A percentile compares a stretch with the other conserved stretches of the same genome.
phyloP scores from a whole-genome alignment of 352 stramenopile species.

The Phytophthora tentaculata region DNA sequence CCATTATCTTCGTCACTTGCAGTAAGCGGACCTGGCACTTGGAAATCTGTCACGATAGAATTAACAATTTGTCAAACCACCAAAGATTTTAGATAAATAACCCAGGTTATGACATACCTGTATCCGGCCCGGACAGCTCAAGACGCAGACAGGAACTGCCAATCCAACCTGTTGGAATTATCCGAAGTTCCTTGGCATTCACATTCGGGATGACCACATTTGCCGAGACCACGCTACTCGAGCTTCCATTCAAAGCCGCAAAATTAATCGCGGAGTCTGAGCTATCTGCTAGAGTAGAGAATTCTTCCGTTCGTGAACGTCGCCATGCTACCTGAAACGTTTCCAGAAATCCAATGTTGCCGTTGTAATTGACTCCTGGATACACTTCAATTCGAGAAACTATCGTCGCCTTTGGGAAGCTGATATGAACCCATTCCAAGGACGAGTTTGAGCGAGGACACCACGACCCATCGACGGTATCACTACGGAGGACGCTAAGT shows the following conservation, averaged over 20 bases:
- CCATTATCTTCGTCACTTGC: slow-evolving; percentile 23
- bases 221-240: neutral
- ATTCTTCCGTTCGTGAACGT: slow-evolving; percentile 7
- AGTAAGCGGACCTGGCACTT: slow-evolving; percentile 5
- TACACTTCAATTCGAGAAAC: slow-evolving; percentile 42
- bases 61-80: slow-evolving; percentile 1
- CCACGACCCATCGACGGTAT: slow-evolving; percentile 38
- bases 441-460: slow-evolving; percentile 32
- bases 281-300: slow-evolving; percentile 4
- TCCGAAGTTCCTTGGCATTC: slow-evolving; percentile 40
- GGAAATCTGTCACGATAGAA: slow-evolving; percentile 20
- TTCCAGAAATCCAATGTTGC: slow-evolving; percentile 18
- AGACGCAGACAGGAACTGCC: slow-evolving; percentile 47
- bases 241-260: neutral
- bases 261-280: slow-evolving; percentile 7
- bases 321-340: slow-evolving; percentile 25
- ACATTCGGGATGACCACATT: slow-evolving; percentile 39
- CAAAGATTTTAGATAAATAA: neutral
- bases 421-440: slow-evolving; percentile 54
- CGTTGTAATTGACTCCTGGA: slow-evolving; percentile 29
- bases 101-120: slow-evolving; percentile 42
- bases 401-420: slow-evolving; percentile 49
- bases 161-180: slow-evolving; percentile 49
- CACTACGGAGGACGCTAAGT: slow-evolving; percentile 37
- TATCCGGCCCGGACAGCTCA: slow-evolving; percentile 52